phyloP scores from a whole-genome alignment of 2,329 filamentous ascomycete species.

The Ustulina deusta region DNA sequence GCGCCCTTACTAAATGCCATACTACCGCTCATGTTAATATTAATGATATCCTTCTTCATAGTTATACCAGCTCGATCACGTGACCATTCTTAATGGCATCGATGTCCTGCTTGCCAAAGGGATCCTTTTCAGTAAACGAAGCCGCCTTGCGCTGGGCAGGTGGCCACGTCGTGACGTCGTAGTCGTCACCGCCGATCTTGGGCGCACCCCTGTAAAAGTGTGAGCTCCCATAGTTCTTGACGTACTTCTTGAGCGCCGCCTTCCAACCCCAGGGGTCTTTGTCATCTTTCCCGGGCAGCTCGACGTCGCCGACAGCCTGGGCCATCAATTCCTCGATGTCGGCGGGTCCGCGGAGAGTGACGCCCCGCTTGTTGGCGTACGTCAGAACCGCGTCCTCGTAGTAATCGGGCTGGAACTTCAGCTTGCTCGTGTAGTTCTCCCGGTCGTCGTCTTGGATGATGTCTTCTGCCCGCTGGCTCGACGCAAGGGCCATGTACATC shows the following conservation, averaged over 20 bases:
- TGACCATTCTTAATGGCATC: conserved; percentile 54
- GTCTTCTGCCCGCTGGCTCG: conserved; percentile 26
- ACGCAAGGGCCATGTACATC: conserved; percentile 49
- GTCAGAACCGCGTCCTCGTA: conserved; percentile 52
- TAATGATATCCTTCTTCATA: not conserved
- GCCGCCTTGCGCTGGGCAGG: conserved; percentile 50
- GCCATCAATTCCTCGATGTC: conserved; percentile 46
- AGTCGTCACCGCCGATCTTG: conserved; percentile 54
- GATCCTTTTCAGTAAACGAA: conserved; percentile 53
- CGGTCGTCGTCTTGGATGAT: conserved; percentile 40
- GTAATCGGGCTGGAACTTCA: conserved; percentile 38
- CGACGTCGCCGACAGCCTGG: conserved; percentile 43
- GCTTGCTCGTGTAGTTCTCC: conserved; percentile 39
- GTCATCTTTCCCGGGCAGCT: conserved; percentile 45
- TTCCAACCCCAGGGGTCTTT: conserved; percentile 48
- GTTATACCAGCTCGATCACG: conserved; percentile 42
- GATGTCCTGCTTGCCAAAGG: conserved; percentile 50
- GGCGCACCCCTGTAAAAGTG: conserved; percentile 4
- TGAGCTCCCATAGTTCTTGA: conserved; percentile 32
- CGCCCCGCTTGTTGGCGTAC: conserved; percentile 52
- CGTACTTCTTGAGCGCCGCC: conserved; percentile 44
- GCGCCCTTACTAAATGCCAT: conserved; percentile 3
- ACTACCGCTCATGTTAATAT: not conserved
- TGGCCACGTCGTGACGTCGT: conserved; percentile 54
- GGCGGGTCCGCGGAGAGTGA: conserved; percentile 47